A percentile compares a stretch with the other conserved stretches of the same genome.
Evolutionary conservation across 352 stramenopile genomes (phyloP).

Genomic region (Globisporangium carolinianum): DNA sequence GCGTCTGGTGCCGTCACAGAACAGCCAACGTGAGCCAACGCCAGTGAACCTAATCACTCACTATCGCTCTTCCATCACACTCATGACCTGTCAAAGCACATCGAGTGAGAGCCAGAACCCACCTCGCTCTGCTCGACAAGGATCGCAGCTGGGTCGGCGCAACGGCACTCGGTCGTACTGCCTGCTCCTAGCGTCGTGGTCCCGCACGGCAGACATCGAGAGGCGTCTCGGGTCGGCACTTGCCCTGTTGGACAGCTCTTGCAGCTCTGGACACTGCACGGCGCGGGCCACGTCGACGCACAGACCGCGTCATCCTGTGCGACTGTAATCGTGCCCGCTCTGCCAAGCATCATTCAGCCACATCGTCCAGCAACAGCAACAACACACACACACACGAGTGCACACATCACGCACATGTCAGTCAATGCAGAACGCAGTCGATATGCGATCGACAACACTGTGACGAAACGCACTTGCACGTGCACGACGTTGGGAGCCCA

Average conservation of each 20-base stretch:
- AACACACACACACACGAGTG: not conserved
- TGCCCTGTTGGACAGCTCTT: conserved; percentile 24
- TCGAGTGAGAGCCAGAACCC: not conserved
- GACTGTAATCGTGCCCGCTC: conserved; percentile 17
- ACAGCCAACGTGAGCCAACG: too few relatives aligned
- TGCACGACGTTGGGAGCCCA: conserved; percentile 26
- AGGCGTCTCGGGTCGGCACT: conserved; percentile 35
- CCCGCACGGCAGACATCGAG: conserved; percentile 49
- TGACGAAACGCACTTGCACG: conserved; percentile 27
- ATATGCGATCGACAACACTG: not conserved
- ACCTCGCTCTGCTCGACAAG: conserved; percentile 47
- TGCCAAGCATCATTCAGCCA: not conserved
- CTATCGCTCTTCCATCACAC: not conserved
- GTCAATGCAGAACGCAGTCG: too few relatives aligned
- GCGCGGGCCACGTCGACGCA: conserved; percentile 52
- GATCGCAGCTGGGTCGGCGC: conserved; percentile 27
- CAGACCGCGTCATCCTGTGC: conserved; percentile 27
- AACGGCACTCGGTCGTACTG: conserved; percentile 38
- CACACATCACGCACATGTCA: too few relatives aligned
- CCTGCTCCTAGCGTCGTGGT: conserved; percentile 48
- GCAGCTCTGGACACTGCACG: conserved; percentile 45
- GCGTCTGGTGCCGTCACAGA: conserved; percentile 21
- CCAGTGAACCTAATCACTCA: not conserved
- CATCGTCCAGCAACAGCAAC: too few relatives aligned
- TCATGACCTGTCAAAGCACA: too few relatives aligned